Evolutionary conservation across 2,329 filamentous ascomycete species (phyloP).

Genomic region (Hypoxylon sp.): DNA sequence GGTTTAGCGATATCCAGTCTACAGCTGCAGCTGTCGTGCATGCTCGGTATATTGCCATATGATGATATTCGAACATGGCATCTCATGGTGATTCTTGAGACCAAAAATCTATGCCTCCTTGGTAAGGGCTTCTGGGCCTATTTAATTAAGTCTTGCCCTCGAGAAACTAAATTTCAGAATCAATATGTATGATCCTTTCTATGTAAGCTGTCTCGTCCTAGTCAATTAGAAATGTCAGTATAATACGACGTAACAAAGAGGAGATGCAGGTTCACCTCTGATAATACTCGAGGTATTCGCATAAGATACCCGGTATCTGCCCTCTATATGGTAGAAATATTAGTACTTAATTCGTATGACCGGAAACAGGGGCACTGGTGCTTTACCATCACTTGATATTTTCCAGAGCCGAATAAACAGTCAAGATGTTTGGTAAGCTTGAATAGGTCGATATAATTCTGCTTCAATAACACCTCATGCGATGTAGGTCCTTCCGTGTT

Average conservation of each 20-base stretch:
- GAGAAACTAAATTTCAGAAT: neutral
- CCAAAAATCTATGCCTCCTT: neutral
- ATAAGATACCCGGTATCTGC: neutral
- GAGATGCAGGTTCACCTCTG: neutral
- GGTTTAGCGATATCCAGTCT: conserved; percentile 13
- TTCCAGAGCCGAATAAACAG: neutral
- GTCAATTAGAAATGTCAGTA: neutral
- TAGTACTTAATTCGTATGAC: neutral
- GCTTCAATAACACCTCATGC: neutral
- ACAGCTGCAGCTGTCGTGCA: neutral
- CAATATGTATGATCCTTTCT: neutral
- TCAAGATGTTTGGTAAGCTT: neutral
- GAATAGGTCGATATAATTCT: neutral
- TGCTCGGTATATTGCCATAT: neutral
- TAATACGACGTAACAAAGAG: neutral
- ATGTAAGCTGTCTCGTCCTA: neutral
- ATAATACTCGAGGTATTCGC: neutral
- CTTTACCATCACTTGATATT: neutral
- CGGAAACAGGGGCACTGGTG: neutral
- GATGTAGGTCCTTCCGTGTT: neutral
- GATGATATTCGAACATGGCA: neutral
- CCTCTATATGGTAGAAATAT: neutral
- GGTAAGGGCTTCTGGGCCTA: neutral
- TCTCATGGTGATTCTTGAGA: neutral
- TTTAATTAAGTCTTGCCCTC: neutral